phyloP scores from a whole-genome alignment of 306 rosid genomes.

The Dalbergia cochinchinensis region DNA sequence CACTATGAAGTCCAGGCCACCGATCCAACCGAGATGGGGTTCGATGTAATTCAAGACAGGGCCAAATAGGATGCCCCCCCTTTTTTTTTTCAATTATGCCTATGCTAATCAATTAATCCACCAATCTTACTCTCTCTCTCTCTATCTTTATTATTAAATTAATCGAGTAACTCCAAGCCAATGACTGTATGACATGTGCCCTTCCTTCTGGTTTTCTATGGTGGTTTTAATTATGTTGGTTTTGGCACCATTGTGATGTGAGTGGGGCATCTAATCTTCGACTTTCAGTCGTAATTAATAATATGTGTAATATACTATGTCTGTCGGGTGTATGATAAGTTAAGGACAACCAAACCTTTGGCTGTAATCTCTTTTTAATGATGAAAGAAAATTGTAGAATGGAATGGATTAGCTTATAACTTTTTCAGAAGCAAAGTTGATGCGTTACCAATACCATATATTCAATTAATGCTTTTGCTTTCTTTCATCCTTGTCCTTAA shows the following conservation, averaged over 20 bases:
- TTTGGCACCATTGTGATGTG: constrained; percentile 54
- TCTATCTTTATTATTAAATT: background rate
- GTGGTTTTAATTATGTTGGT: constrained; percentile 42
- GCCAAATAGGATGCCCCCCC: constrained; percentile 44
- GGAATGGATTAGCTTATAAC: constrained; percentile 43
- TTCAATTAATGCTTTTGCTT: constrained; percentile 13
- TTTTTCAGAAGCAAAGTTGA: constrained; percentile 40
- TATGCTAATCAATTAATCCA: constrained; percentile 46
- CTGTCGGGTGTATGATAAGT: constrained; percentile 49
- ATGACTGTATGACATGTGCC: constrained; percentile 51
- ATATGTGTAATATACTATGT: constrained; percentile 39
- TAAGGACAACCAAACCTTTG: constrained; percentile 47
- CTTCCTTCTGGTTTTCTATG: background rate
- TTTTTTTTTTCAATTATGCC: constrained; percentile 24
- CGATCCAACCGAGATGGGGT: constrained; percentile 97
- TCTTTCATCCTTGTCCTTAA: constrained; percentile 18
- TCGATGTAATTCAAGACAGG: constrained; percentile 72
- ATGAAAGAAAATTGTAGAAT: constrained; percentile 37
- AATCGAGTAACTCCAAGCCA: constrained; percentile 40
- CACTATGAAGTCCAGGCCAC: constrained; percentile 94
- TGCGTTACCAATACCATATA: constrained; percentile 43
- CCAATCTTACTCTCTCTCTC: constrained; percentile 45
- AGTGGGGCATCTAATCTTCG: constrained; percentile 54
- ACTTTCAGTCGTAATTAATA: constrained; percentile 4
- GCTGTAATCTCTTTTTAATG: constrained; percentile 39